Evolutionary conservation across 176 grass and related monocot species (phyloP).

Genomic region (Bromus sterilis): DNA sequence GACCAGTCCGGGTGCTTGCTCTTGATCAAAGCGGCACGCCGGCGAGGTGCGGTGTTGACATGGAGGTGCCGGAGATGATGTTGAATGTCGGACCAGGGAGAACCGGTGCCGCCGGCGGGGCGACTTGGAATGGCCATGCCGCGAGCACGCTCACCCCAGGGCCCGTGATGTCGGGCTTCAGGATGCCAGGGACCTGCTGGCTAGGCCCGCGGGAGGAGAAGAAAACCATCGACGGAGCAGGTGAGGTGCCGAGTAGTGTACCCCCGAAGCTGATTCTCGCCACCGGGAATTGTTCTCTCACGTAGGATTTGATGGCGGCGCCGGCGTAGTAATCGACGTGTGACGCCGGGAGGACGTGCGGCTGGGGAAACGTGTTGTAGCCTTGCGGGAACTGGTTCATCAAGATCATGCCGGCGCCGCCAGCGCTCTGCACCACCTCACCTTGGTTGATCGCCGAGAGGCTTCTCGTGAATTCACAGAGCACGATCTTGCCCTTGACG

Average conservation of each 20-base stretch:
- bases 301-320: neutral
- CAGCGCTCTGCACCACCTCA: neutral
- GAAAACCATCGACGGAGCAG: neutral
- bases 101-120: neutral
- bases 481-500: slow-evolving; percentile 49
- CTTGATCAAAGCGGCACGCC: neutral
- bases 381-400: neutral
- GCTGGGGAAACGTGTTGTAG: slow-evolving; percentile 6
- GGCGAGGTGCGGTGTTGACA: neutral
- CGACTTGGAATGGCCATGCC: neutral
- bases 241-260: neutral
- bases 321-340: neutral
- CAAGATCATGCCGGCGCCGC: slow-evolving; percentile 33
- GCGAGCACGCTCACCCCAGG: neutral
- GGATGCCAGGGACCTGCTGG: neutral
- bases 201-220: neutral
- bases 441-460: neutral
- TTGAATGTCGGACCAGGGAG: neutral
- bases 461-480: neutral
- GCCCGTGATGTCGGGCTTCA: neutral
- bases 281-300: neutral
- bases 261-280: neutral
- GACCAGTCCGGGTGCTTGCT: slow-evolving; percentile 35
- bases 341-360: neutral
- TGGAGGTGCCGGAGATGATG: neutral